These are phyloP conservation scores for Pseudogymnoascus sp. DNA, from an alignment of 2,329 filamentous ascomycete genomes.

Conservation along the genomic window DNA sequence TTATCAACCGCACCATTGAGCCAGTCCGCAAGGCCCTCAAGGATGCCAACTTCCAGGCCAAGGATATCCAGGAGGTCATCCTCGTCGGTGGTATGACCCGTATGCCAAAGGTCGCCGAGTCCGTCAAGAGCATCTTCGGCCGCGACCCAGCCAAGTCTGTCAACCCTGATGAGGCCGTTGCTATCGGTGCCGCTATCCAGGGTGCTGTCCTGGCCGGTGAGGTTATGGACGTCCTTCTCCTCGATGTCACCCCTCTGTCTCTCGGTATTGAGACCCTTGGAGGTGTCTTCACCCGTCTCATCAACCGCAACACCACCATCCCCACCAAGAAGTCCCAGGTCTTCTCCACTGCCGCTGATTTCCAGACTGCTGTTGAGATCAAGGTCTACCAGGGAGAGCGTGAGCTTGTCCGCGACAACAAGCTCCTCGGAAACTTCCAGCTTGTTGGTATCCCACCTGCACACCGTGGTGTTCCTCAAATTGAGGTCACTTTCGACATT, in stretches of 20 bases:
- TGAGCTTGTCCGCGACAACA: slow-evolving; percentile 98
- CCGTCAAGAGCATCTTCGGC: slow-evolving; percentile 93
- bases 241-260: slow-evolving; percentile 91
- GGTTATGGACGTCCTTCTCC: slow-evolving; percentile 89
- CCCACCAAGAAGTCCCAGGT: slow-evolving; percentile 98
- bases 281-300: slow-evolving; percentile 94
- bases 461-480: slow-evolving; percentile 89
- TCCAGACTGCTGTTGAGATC: slow-evolving; percentile 98
- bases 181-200: slow-evolving; percentile 94
- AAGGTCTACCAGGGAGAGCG: slow-evolving; percentile 99
- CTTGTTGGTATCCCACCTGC: slow-evolving; percentile 94
- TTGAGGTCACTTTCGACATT: slow-evolving; percentile 98
- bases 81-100: slow-evolving; percentile 98
- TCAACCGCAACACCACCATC: slow-evolving; percentile 99
- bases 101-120: slow-evolving; percentile 97
- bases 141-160: slow-evolving; percentile 96
- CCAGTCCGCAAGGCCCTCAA: slow-evolving; percentile 95
- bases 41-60: slow-evolving; percentile 83
- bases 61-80: slow-evolving; percentile 96
- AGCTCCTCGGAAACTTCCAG: slow-evolving; percentile 98
- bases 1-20: slow-evolving; percentile 79
- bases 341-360: slow-evolving; percentile 95
- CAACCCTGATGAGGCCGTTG: slow-evolving; percentile 97
- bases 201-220: slow-evolving; percentile 94
- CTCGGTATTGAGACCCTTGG: slow-evolving; percentile 98